Base-by-base conservation (phyloP, 805 yeast genomes). In the Pichia ethanolica region DNA sequence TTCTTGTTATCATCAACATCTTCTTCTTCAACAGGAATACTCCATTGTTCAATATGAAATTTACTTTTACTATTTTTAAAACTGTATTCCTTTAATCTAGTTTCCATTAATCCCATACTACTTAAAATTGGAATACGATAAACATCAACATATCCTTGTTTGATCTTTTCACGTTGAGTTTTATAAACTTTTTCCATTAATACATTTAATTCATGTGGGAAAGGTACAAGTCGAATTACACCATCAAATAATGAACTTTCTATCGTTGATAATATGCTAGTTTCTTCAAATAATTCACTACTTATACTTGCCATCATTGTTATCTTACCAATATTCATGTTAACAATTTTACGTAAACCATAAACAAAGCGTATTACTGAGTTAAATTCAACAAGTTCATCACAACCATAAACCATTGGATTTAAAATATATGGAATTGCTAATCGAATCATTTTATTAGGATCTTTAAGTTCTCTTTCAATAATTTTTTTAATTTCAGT, bases 1-100 rank as follows among this genome's bases (percentile, higher is more conserved):
- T 43, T 48, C 33, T 44, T 48, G 1, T 27, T 32, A 14, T 44
- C 52, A 14, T 49, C 53, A 5, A 44, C 49, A 11, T 55, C 56
- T n/a, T 74, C 86, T 50, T 85, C 95, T 50, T 89, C 97, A 3
- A 91, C 96, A 0, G 99, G 98, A 45, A 93, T 93, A n/a, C 96
- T 88, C 96, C 97, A 93, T 59, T 83, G 88, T 56, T 87, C 91
- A 47, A 93, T 83, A 59, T 87, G 96, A 62, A 91, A 89, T 58
- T 77, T 81, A 64, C 81, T 80, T 54, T 86, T 77, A 12, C 96
- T 91, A 56, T 89, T 87, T 61, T 83, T 82, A 69, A 90, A 91
- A 5, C 96, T 89, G 64, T 78, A 83, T 66, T 90, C 97, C 51
- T 86, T 83, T 50, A 73, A 72, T 49, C 81, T 77, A 1, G 80